Percentiles rank a stretch among this genome's conserved stretches.
These are phyloP conservation scores for Eleusine coracana DNA, from an alignment of 176 grass and related monocot species.

Conservation along the genomic window DNA sequence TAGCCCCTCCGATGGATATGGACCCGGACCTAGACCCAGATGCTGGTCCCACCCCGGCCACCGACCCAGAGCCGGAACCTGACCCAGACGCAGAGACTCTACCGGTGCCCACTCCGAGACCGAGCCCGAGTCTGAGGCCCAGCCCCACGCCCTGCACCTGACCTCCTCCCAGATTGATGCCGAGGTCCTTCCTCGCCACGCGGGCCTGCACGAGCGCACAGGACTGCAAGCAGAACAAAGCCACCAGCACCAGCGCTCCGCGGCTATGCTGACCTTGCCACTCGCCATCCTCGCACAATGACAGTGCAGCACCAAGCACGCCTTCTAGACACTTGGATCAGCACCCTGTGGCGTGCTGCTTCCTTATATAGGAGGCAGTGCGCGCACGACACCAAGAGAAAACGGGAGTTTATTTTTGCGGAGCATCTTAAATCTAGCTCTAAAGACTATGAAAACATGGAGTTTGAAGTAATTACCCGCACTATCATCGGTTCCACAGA, in stretches of 20 bases:
- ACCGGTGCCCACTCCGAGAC: conserved; percentile 19
- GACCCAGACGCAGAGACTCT: conserved; percentile 47
- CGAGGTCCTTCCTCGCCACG: conserved; percentile 54
- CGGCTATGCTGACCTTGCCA: neutral
- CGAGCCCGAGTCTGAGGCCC: conserved; percentile 18
- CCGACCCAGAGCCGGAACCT: conserved; percentile 12
- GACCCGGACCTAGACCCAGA: conserved; percentile 41
- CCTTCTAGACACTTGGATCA: neutral
- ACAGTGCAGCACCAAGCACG: neutral
- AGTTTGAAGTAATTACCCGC: too few species aligned
- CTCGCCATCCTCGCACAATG: neutral
- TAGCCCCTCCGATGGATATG: conserved; percentile 38
- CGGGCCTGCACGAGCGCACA: conserved; percentile 29
- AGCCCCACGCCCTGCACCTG: conserved; percentile 29
- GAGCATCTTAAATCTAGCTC: too few species aligned
- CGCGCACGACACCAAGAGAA: conserved; percentile 13
- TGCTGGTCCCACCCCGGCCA: conserved; percentile 27
- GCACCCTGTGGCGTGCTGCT: neutral
- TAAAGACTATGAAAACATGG: too few species aligned
- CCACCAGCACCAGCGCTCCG: conserved; percentile 31
- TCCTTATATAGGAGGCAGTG: conserved; percentile 3
- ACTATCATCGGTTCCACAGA: too few species aligned
- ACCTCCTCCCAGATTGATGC: conserved; percentile 13
- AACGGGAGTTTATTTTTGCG: neutral
- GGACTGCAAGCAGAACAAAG: neutral